These are phyloP conservation scores for Cyclospora cayetanensis DNA, from an alignment of 169 alveolate genomes.

Conservation along the genomic window DNA sequence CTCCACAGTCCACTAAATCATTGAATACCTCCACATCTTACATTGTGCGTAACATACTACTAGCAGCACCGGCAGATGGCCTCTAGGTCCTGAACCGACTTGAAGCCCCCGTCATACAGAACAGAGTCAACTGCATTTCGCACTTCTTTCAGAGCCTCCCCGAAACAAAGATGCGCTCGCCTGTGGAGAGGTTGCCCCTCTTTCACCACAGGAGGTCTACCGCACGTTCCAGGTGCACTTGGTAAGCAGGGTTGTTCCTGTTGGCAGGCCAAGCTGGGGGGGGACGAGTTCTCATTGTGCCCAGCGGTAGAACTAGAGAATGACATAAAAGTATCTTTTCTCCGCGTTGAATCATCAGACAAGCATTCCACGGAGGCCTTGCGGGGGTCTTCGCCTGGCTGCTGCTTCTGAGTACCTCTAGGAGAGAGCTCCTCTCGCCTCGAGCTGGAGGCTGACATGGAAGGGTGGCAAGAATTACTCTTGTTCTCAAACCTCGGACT, in stretches of 20 bases:
- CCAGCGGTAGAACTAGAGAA: too few relatives aligned
- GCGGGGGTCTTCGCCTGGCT: too few relatives aligned
- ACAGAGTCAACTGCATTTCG: conserved; percentile 46
- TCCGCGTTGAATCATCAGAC: not conserved
- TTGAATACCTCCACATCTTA: too few relatives aligned
- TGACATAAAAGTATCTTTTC: not conserved
- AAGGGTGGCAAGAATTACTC: not conserved
- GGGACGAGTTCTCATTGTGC: too few relatives aligned
- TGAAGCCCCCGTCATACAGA: not conserved
- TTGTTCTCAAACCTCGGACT: not conserved
- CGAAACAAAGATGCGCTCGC: conserved; percentile 55
- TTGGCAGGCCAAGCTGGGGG: not conserved
- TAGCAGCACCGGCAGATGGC: conserved; percentile 38
- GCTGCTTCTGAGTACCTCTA: not conserved
- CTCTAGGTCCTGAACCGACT: conserved; percentile 1
- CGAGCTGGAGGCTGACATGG: not conserved
- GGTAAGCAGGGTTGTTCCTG: not conserved
- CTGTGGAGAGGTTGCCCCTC: conserved; percentile 3
- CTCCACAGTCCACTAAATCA: too few relatives aligned
- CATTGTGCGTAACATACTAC: not conserved
- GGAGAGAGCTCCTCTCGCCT: not conserved
- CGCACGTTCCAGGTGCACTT: not conserved
- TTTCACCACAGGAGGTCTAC: not conserved
- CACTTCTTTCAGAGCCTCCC: conserved; percentile 38
- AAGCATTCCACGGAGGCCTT: too few relatives aligned